A percentile compares a stretch with the other conserved stretches of the same genome.
Conservation (phyloP, 352 stramenopile genomes). For the Phytophthora tubulina region DNA sequence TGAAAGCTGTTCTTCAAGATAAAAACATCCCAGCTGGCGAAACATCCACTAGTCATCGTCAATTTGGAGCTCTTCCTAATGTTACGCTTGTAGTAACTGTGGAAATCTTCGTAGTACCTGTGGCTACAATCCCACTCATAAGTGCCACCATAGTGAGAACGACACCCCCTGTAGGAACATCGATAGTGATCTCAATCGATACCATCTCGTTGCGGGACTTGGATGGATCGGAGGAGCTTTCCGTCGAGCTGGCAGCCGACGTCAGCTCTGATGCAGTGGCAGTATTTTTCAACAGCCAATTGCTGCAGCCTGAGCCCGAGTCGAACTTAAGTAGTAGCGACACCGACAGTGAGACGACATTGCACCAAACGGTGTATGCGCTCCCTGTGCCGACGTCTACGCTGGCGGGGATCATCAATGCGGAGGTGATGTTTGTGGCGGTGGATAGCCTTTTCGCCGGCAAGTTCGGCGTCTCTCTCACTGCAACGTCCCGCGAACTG, state of each 20-base stretch:
- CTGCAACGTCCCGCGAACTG: conserved; percentile 28
- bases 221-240: conserved; percentile 37
- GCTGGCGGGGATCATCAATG: conserved; percentile 9
- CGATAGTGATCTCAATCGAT: conserved; percentile 22
- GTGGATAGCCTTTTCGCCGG: conserved; percentile 6
- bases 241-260: conserved; percentile 6
- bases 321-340: not conserved
- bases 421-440: conserved; percentile 27
- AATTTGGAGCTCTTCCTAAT: conserved; percentile 32
- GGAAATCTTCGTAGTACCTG: conserved; percentile 28
- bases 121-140: conserved; percentile 26
- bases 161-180: conserved; percentile 1
- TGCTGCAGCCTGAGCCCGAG: conserved; percentile 1
- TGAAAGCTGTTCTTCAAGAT: conserved; percentile 41
- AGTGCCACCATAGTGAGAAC: not conserved
- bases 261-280: conserved; percentile 6
- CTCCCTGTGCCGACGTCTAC: conserved; percentile 19
- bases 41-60: conserved; percentile 14
- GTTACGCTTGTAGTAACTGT: conserved; percentile 31
- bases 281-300: conserved; percentile 31
- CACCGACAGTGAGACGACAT: conserved; percentile 7
- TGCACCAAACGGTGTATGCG: conserved; percentile 4
- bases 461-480: conserved; percentile 25
- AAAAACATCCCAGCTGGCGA: conserved; percentile 15
- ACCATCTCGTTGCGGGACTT: conserved; percentile 28